Base-by-base conservation (phyloP, 2,329 filamentous ascomycete genomes). In the Neocatenulostroma microsporum region DNA sequence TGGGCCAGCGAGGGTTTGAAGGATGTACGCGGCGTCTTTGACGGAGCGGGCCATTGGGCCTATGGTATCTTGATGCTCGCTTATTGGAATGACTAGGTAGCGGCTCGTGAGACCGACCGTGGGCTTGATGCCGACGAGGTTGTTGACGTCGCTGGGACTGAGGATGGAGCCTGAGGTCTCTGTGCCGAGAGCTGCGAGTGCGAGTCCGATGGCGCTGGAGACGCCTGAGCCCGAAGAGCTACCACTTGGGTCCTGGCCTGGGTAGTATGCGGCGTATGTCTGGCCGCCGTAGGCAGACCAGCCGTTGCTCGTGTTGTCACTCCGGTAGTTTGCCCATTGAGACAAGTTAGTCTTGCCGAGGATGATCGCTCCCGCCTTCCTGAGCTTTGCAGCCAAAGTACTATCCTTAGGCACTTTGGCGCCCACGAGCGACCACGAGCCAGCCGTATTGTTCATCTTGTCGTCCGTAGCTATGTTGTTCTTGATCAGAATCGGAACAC, bases 241-340 rank as follows among this genome's bases (percentile, higher is more conserved):
- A 3, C 78, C 78, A 27, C 62, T 67, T 0, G 80, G 80, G 47
- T 81, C 74, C 50, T 80, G 74, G 2, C 68, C 61, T 2, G 72
- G 70, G 46, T 72, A 73, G 51, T 81, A 84, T 0, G 77, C 76
- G 8, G 62, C 78, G 21, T 69, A 66, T 0, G 70, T 71, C 51
- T 83, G 79, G 1, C 78, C 79, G 6, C 76, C 76, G 40, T 74
- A 66, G 0, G 78, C 72, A 30, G 71, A 76, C 79, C 79, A 84
- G 4, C 80, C 80, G 39, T 74, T 74, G 9, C 63, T 71, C 4
- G 64, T 65, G 48, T 78, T 80, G 8, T 52, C 53, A 3, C 71
- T 75, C 8, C 80, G 65, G 36, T 64, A 77, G 46, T 80, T 78
- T 2, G 74, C 74, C 76, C 78, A 83, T 52, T 83, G 71, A 1